Base-by-base conservation (phyloP, 768 basidiomycete genomes). In the Boletus tomentosulus region DNA sequence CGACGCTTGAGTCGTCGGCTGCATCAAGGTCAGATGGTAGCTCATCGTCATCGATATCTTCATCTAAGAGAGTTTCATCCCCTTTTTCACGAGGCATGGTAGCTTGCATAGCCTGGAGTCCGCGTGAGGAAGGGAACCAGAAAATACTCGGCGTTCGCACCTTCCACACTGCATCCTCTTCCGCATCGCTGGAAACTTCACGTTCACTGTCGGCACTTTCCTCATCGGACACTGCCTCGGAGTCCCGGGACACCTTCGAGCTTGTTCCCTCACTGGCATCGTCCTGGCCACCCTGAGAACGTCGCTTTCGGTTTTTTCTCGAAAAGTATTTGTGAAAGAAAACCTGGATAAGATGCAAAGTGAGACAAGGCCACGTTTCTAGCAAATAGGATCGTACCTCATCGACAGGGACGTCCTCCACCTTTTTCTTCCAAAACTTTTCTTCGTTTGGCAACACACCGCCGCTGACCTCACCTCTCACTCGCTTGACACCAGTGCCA, bases 291-390 rank as follows among this genome's bases (percentile, higher is more conserved):
- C 75, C 71, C 46, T 74, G 83, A 25, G 74, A 73, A 62, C 74
- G 76, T 50, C 79, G 78, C 60, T 71, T 77, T 61, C 79, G 79
- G 31, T 81, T 74, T 70, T 91, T 94, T 61, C 76, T 78, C 10
- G 82, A 78, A 67, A 97, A 98, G 74, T 83, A 98, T 61, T 85
- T 85, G 69, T 98, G 86, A 75, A 93, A 97, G 78, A 98, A 98
- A 31, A 90, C 63, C 92, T 92, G 51, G 31, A 25, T 7, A 10
- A 1, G 50, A n/a, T 24, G 11, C 27, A 2, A 24, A 1, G 51
- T 57, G 34, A 58, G 50, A 51, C 48, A 46, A 25, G 37, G 24
- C 38, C 3, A 7, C 22, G 38, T 3, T 31, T 5, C 39, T 19
- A 5, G 16, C 2, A 12, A 19, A 25, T 8, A 15, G 15, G 48